Percentiles rank a stretch among this genome's conserved stretches.
Evolutionary conservation across 2,329 filamentous ascomycete species (phyloP).

Genomic region (Chalara sp.): DNA sequence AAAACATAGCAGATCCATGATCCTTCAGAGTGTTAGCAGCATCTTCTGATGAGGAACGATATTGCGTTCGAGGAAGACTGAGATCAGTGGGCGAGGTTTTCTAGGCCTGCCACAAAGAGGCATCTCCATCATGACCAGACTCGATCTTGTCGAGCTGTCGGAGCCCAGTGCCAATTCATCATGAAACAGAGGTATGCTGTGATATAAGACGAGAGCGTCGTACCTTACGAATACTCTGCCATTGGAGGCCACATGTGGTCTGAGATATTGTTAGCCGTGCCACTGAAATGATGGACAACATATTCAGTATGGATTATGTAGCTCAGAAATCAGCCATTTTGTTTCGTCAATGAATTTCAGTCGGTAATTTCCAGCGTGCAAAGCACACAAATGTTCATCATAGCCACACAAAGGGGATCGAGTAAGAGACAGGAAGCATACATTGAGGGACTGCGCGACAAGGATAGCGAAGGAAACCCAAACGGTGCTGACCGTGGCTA

Average conservation of each 20-base stretch:
- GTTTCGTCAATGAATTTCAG: slow-evolving; percentile 76
- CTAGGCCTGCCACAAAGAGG: slow-evolving; percentile 95
- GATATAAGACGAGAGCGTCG: too few species aligned
- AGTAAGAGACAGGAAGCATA: not conserved
- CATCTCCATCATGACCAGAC: slow-evolving; percentile 70
- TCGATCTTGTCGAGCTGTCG: slow-evolving; percentile 48
- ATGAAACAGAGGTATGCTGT: slow-evolving; percentile 30
- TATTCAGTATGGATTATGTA: slow-evolving; percentile 11
- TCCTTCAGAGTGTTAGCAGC: too few species aligned
- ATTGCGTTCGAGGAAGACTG: slow-evolving; percentile 9
- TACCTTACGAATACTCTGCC: too few species aligned
- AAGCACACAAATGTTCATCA: slow-evolving; percentile 29
- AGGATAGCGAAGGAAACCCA: too few species aligned
- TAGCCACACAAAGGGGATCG: slow-evolving; percentile 11
- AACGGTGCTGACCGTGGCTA: too few species aligned
- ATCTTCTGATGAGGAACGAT: too few species aligned
- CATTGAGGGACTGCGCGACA: not conserved
- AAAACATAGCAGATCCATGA: too few species aligned
- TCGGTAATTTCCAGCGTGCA: slow-evolving; percentile 90
- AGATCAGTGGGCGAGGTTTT: slow-evolving; percentile 98
- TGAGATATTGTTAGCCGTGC: too few species aligned
- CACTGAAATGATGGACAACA: too few species aligned
- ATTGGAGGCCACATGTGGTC: too few species aligned
- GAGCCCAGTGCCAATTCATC: slow-evolving; percentile 99
- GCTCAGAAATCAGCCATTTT: slow-evolving; percentile 81